Base-by-base conservation (phyloP, 1,284 basidiomycete genomes). In the Puccinia hordei region DNA sequence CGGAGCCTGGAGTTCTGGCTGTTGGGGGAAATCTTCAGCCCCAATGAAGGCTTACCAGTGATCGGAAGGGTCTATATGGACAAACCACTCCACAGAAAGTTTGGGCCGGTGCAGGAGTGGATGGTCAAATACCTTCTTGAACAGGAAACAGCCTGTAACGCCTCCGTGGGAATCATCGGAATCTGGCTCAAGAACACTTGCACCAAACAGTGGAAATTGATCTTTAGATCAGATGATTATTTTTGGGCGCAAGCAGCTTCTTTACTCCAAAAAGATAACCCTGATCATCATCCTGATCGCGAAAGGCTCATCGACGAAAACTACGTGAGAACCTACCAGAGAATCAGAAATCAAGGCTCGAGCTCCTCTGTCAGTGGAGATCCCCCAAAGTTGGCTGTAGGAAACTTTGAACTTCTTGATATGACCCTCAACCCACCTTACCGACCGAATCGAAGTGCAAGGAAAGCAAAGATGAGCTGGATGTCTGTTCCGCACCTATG, bases 151-250 rank as follows among this genome's bases (percentile, higher is more conserved):
- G 33, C 19, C 33, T 22, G 30, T 13, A 63, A 30, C 35, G 41
- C 61, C 33, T 38, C 61, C 2, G 38, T 41, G 35, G 61, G 30
- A 17, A 63, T 63, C 35, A 1, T 63, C 12, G 61, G 35, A 13
- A 63, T 63, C 61, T 63, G 61, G 61, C 33, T 41, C 15, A 63
- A 63, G 12, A 63, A 63, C 17, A 38, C 61, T 33, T n/a, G 35
- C 2, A 30, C 61, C 61, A 17, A 63, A 17, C 8, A 41, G 41
- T 63, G 61, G 61, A 6, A 41, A 2, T 4, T 19, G 41, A 63
- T 9, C 2, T 41, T 63, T 30, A 41, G 4, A n/a, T 63, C 35
- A 3, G 61, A 63, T 38, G 17, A 63, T 41, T 41, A 63, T 19
- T 63, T 63, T 41, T 63, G 61, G 61, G 61, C 19, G 22, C 61